Percentiles rank a stretch among this genome's conserved stretches.
Evolutionary conservation across 2,329 filamentous ascomycete genomes (phyloP).

Genomic region (Paraphaeosphaeria sporulosa): DNA sequence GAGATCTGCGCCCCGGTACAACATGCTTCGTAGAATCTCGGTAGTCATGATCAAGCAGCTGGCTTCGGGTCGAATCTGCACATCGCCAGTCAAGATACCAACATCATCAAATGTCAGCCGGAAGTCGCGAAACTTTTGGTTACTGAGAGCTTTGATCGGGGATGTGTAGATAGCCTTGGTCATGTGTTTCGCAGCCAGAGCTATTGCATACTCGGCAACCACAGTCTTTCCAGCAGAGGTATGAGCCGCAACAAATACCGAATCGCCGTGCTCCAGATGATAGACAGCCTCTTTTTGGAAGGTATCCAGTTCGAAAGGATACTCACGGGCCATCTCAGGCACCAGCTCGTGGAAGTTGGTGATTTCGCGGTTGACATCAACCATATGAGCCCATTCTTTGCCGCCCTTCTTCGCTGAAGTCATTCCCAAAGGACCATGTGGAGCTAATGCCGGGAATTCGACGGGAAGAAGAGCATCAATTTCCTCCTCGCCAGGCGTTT

Average conservation of each 20-base stretch:
- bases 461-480: conserved; percentile 89
- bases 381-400: conserved; percentile 97
- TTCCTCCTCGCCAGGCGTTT: conserved; percentile 60
- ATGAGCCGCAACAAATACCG: conserved; percentile 96
- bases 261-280: conserved; percentile 94
- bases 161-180: conserved; percentile 99
- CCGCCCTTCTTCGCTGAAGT: conserved; percentile 77
- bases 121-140: conserved; percentile 98
- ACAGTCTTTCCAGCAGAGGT: conserved; percentile 98
- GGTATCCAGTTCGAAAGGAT: conserved; percentile 96
- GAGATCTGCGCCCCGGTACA: conserved; percentile 93
- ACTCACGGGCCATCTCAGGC: conserved; percentile 93
- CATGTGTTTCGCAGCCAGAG: conserved; percentile 96
- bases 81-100: conserved; percentile 94
- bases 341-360: conserved; percentile 94
- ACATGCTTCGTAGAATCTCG: conserved; percentile 96
- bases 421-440: conserved; percentile 76
- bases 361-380: conserved; percentile 91
- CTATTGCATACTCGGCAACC: conserved; percentile 97
- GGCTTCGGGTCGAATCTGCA: conserved; percentile 96
- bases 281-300: conserved; percentile 99
- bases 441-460: conserved; percentile 91
- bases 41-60: conserved; percentile 99
- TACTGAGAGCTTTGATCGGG: conserved; percentile 96
- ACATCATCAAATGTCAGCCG: conserved; percentile 90